Percentiles rank a stretch among this genome's conserved stretches.
These are phyloP conservation scores for Herpetomonas samuelpessoai DNA, from an alignment of 208 protist genomes.

Conservation along the genomic window DNA sequence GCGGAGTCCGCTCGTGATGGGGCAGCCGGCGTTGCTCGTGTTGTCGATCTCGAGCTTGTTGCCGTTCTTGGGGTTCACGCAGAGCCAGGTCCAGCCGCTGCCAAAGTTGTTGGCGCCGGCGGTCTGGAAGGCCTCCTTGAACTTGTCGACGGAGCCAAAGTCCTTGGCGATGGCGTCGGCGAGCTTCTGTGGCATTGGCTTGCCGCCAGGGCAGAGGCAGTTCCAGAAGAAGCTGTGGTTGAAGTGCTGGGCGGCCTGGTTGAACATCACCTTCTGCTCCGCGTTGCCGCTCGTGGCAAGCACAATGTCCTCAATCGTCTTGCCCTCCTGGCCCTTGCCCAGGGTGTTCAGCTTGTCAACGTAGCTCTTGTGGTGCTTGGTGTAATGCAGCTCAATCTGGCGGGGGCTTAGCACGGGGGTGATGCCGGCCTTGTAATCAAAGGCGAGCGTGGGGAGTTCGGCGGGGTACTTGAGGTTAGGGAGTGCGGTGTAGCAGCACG, in stretches of 20 bases:
- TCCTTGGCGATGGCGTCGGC: slow-evolving; percentile 60
- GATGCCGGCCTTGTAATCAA: slow-evolving; percentile 71
- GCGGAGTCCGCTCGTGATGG: slow-evolving; percentile 57
- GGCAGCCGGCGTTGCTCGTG: slow-evolving; percentile 89
- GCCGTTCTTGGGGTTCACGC: slow-evolving; percentile 59
- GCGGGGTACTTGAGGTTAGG: slow-evolving; percentile 67
- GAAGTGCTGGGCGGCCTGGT: slow-evolving; percentile 93
- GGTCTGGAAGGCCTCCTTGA: slow-evolving; percentile 84
- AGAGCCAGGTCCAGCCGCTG: slow-evolving; percentile 95
- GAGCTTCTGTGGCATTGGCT: slow-evolving; percentile 55
- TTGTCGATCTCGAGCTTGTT: slow-evolving; percentile 82
- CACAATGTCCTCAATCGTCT: slow-evolving; percentile 86
- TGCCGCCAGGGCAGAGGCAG: slow-evolving; percentile 71
- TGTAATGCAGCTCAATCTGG: slow-evolving; percentile 92
- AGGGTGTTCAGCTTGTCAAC: slow-evolving; percentile 91
- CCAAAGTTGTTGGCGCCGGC: slow-evolving; percentile 91
- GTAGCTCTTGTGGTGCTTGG: slow-evolving; percentile 93
- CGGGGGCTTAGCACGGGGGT: slow-evolving; percentile 68
- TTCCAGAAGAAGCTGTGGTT: slow-evolving; percentile 93
- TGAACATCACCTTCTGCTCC: slow-evolving; percentile 81
- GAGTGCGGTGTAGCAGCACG: slow-evolving; percentile 44
- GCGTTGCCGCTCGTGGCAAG: slow-evolving; percentile 26
- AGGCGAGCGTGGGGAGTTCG: slow-evolving; percentile 68
- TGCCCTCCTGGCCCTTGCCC: slow-evolving; percentile 60
- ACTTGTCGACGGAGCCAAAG: slow-evolving; percentile 87